Base-by-base conservation (phyloP, 164 flowering plant genomes). In the Stephania japonica region DNA sequence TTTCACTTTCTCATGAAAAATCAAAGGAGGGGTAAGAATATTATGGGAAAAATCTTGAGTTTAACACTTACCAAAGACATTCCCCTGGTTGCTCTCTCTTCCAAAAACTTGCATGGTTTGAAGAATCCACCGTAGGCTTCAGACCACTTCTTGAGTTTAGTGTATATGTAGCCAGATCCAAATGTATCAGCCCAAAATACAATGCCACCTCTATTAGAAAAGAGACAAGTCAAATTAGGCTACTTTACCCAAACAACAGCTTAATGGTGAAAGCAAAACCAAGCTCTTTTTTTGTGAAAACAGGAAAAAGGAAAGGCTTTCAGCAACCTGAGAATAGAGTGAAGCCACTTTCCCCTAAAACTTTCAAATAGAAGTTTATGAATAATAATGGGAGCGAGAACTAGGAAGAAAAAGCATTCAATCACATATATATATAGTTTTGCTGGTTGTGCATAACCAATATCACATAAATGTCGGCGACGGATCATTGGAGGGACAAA, bases 121-220 rank as follows among this genome's bases (percentile, higher is more conserved):
- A 72, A 93, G 76, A 95, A 89, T 80, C 75, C 73, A 9, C 99
- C 97, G 75, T 90, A 90, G 42, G 70, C 5, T 71, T 84, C 83
- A 7, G 88, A 82, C 96, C 94, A 93, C 80, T 87, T 90, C 83
- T 90, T 88, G 27, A 96, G 88, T 69, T 90, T 84, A 32, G 74
- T 44, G 63, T 87, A 91, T 67, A 96, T 76, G 70, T 85, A 83
- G 18, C 78, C 72, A 66, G 92, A 76, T 14, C 98, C 99, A 76
- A 93, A 81, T 21, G 76, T 62, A 78, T 96, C 98, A 0, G 88
- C 99, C 99, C 99, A 96, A 65, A 89, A 96, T 5, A 93, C 81
- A 47, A 96, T 80, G 53, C 99, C 99, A 25, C 99, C 99, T 64
- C 99, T 96, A 84, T 84, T 84, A 56, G 73, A 72, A 75, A 14